A percentile compares a stretch with the other conserved stretches of the same genome.
Evolutionary conservation across 2,329 filamentous ascomycete species (phyloP).

Genomic region (Catunica adiposa): DNA sequence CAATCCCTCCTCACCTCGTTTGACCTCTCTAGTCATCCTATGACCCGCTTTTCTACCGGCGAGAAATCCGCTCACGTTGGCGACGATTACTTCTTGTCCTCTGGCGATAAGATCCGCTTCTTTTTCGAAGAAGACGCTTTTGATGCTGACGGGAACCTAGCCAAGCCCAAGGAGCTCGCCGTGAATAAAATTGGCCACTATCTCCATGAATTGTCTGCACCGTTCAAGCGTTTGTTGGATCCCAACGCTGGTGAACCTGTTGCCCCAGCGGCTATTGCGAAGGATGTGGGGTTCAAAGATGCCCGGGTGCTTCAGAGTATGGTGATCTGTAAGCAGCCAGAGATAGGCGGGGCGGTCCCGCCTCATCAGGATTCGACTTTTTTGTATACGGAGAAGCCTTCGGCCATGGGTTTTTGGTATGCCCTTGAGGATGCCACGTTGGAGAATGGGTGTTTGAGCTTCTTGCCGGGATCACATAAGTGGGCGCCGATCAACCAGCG

Average conservation of each 20-base stretch:
- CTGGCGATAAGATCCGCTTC: conserved; percentile 83
- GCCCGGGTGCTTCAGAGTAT: conserved; percentile 78
- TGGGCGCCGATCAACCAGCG: conserved; percentile 54
- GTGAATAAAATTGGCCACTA: conserved; percentile 83
- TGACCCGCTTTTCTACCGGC: conserved; percentile 87
- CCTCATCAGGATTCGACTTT: conserved; percentile 90
- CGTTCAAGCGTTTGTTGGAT: conserved; percentile 42
- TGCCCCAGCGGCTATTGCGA: conserved; percentile 47
- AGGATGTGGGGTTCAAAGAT: conserved; percentile 55
- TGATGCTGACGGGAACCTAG: conserved; percentile 42
- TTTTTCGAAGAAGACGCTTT: conserved; percentile 97
- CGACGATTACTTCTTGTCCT: conserved; percentile 83
- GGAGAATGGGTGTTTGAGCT: conserved; percentile 78
- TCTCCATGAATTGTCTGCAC: conserved; percentile 50
- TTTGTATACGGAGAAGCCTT: conserved; percentile 74
- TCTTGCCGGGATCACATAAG: conserved; percentile 66
- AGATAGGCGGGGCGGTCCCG: conserved; percentile 82
- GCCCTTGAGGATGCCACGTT: conserved; percentile 80
- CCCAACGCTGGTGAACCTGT: conserved; percentile 30
- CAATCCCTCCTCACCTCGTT: conserved; percentile 58
- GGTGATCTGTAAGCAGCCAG: conserved; percentile 96
- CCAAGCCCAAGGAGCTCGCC: conserved; percentile 64
- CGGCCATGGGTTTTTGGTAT: conserved; percentile 93
- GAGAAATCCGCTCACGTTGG: conserved; percentile 62
- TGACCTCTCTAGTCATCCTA: conserved; percentile 65